Conservation (phyloP, 73 alveolate genomes). For the Uronychia binucleata region DNA sequence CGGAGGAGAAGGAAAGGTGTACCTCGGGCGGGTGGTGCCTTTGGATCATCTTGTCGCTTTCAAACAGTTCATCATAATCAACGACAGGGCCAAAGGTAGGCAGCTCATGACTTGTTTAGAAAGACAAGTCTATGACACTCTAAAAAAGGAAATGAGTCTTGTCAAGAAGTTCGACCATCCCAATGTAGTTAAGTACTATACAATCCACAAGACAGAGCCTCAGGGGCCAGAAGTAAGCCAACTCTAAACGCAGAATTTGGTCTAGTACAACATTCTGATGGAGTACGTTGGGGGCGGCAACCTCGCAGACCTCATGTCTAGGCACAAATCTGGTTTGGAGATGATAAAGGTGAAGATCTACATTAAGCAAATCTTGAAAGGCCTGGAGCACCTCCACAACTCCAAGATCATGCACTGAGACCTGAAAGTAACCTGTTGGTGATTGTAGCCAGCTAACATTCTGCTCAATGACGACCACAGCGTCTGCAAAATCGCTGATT, state of each 20-base stretch:
- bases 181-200: not conserved
- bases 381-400: conserved; percentile 88
- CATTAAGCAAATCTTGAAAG: conserved; percentile 78
- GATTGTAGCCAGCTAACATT: conserved; percentile 6
- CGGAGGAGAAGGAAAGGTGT: conserved; percentile 1
- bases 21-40: not conserved
- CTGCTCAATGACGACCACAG: conserved; percentile 25
- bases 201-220: not conserved
- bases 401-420: conserved; percentile 90
- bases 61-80: not conserved
- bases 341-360: conserved; percentile 63
- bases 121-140: not conserved
- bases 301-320: conserved; percentile 50
- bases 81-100: not conserved
- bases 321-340: conserved; percentile 57
- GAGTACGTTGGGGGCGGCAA: conserved; percentile 86
- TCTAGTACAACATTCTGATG: conserved; percentile 66
- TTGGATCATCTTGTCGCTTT: not conserved
- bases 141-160: not conserved
- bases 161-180: not conserved
- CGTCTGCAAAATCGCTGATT: conserved; percentile 85
- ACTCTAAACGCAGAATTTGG: not conserved
- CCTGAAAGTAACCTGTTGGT: conserved; percentile 81
- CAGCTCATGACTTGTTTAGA: not conserved
- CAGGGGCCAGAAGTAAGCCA: not conserved